A percentile compares a stretch with the other conserved stretches of the same genome.
Conservation (phyloP, 2,329 filamentous ascomycete genomes). For the Helotiales sp. region DNA sequence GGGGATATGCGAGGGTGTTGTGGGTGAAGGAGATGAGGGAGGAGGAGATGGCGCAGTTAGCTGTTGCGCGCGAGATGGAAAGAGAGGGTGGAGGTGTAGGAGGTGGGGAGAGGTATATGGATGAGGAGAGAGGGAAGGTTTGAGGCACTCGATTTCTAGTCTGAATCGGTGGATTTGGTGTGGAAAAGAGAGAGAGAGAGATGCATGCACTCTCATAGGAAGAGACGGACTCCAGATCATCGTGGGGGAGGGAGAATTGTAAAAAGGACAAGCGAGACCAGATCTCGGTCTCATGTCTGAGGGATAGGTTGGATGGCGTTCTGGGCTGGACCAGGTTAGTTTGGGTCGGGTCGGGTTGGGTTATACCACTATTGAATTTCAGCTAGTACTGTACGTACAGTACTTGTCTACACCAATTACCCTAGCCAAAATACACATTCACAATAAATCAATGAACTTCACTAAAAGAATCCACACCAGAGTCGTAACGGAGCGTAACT, state of each 20-base stretch:
- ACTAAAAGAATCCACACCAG: too few relatives aligned
- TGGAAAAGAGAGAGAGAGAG: too few relatives aligned
- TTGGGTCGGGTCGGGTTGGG: background rate
- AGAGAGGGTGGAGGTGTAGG: slow-evolving; percentile 12
- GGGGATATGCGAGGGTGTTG: slow-evolving; percentile 37
- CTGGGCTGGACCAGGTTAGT: background rate
- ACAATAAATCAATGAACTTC: too few relatives aligned
- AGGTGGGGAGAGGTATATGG: background rate
- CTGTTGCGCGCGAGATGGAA: too few relatives aligned
- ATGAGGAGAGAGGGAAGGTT: background rate
- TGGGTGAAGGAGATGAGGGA: slow-evolving; percentile 30
- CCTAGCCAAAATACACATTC: too few relatives aligned
- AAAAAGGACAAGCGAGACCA: background rate
- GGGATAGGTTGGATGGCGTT: background rate
- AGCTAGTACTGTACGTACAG: background rate
- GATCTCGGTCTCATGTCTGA: background rate
- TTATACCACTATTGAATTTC: background rate
- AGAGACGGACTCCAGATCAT: too few relatives aligned
- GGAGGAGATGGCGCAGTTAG: slow-evolving; percentile 16
- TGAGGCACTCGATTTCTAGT: background rate
- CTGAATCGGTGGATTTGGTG: too few relatives aligned
- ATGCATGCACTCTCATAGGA: too few relatives aligned
- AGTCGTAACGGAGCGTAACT: too few relatives aligned
- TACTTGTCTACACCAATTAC: too few relatives aligned
- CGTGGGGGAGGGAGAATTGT: background rate